Evolutionary conservation across 202 grass and related monocot species (phyloP).

Genomic region (Carex sylvatica): DNA sequence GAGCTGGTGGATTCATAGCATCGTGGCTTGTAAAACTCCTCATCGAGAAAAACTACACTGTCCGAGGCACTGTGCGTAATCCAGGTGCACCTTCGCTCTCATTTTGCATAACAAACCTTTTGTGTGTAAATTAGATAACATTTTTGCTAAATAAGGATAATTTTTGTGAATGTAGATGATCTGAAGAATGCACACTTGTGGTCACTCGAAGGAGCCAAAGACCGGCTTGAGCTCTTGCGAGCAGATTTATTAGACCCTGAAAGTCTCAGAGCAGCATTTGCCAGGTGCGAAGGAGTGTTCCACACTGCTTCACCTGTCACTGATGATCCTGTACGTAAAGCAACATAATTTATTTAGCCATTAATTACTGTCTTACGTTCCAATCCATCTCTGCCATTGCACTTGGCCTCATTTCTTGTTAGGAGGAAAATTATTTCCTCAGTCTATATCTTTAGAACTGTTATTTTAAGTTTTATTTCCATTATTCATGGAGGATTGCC

Average conservation of each 20-base stretch:
- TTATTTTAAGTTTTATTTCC: neutral
- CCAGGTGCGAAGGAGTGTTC: slow-evolving; percentile 81
- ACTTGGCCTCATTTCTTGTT: neutral
- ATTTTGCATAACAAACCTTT: neutral
- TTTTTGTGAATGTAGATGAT: slow-evolving; percentile 41
- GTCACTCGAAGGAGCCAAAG: slow-evolving; percentile 57
- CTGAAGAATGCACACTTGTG: slow-evolving; percentile 77
- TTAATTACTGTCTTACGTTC: neutral
- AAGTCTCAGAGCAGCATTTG: slow-evolving; percentile 61
- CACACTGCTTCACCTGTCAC: slow-evolving; percentile 81
- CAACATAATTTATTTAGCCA: neutral
- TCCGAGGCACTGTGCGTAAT: slow-evolving; percentile 36
- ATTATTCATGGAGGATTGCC: neutral
- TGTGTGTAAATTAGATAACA: neutral
- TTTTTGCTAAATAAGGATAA: neutral
- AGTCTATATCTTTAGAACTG: neutral
- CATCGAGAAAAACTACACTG: slow-evolving; percentile 32
- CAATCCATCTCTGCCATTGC: neutral
- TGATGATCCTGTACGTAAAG: slow-evolving; percentile 49
- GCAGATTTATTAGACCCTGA: slow-evolving; percentile 70
- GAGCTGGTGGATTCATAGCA: slow-evolving; percentile 43
- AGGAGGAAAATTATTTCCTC: neutral
- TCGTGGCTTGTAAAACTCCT: slow-evolving; percentile 45
- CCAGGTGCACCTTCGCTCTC: neutral
- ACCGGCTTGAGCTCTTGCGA: slow-evolving; percentile 53